Percentiles rank a stretch among this genome's conserved stretches.
Conservation (phyloP, 2,329 filamentous ascomycete species). For the Alternaria sp. region DNA sequence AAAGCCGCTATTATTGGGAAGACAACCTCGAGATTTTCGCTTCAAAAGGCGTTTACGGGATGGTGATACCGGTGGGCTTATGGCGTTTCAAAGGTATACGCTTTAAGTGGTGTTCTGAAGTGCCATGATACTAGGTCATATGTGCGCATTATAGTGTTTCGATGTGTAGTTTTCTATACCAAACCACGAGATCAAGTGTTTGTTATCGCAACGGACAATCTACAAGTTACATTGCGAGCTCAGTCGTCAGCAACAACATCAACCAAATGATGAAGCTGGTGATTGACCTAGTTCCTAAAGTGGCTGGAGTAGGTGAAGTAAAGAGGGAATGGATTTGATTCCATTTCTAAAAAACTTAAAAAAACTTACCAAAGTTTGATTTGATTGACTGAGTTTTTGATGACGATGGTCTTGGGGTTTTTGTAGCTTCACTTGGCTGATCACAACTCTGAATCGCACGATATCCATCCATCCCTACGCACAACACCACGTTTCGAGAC, state of each 20-base stretch:
- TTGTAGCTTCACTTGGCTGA: no score
- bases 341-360: no score
- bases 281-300: no score
- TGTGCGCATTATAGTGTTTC: background rate
- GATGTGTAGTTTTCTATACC: background rate
- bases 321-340: no score
- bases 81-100: slow-evolving; percentile 1
- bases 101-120: background rate
- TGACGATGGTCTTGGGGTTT: no score
- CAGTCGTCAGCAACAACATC: no score
- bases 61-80: slow-evolving; percentile 13
- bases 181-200: background rate
- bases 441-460: background rate
- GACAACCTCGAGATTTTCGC: background rate
- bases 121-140: background rate
- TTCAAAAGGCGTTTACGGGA: slow-evolving; percentile 17
- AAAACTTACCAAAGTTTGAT: no score
- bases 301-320: no score
- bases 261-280: no score
- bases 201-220: background rate
- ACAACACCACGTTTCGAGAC: background rate
- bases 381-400: no score
- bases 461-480: background rate
- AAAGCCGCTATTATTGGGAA: background rate
- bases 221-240: background rate